Base-by-base conservation (phyloP, 2,329 filamentous ascomycete species). In the Hymenoscyphus albidus region DNA sequence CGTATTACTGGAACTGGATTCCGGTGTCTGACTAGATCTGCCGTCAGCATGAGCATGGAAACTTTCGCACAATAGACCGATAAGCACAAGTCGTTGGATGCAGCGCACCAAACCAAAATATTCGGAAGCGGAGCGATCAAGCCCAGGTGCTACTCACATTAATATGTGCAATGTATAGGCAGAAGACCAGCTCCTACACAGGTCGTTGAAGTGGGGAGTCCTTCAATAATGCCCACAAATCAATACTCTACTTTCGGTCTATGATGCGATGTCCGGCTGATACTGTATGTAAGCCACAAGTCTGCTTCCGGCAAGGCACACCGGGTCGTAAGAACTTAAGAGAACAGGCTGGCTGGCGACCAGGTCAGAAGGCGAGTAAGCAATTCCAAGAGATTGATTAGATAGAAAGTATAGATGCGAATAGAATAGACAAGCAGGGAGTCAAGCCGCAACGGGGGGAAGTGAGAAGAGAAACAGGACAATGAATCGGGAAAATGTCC, bases 151-250 rank as follows among this genome's bases (percentile, higher is more conserved):
- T 39, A 58, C 61, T 62, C 18, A 65, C 59, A 64, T 39, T 66
- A 68, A 40, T 66, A 68, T 62, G 59, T 66, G 67, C 51, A 61
- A 63, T 22, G 5, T 51, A 22, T 55, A 65, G 54, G 63, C 70
- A 72, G 68, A 72, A 72, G 71, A 42, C 71, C 71, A 70, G 71
- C 71, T 73, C 61, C 71, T 70, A 69, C 64, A 60, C 18, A n/a
- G 44, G 18, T 18, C 18, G 35, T 35, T 51, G 18, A 44, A 44
- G 42, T 22, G 44, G 44, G 22, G 44, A 51, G 12, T 13, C n/a
- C 22, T 51, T 35, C 35, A 35, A 35, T n/a, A 51, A 51, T 51
- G n/a, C 44, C 44, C n/a, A 40, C 9, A 1, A 35, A 35, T 35
- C 35, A 35, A 51, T 48, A 13, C 32, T 27, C 12, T 27, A 31